Evolutionary conservation across 106 monocot genomes (phyloP), one percentile per base, ranked within the genome.

Genomic region (Ottelia alismoides): DNA sequence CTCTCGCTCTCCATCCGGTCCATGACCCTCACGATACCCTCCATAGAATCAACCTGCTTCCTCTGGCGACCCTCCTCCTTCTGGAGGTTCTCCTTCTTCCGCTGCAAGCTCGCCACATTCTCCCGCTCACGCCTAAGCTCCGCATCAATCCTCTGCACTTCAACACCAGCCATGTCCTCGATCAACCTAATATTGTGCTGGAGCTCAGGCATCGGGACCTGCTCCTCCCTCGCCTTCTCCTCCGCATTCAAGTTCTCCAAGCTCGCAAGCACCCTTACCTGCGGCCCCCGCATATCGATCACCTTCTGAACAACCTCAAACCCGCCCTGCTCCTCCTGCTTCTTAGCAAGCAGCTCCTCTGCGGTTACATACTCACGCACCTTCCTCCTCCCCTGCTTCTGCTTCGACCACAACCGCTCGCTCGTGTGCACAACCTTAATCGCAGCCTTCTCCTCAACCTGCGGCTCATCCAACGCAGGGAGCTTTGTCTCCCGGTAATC

Each of bases 41-140:
- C 81, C 73, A 86, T 74, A 4, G 69, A 72, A 28, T 74, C 77
- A 11, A 86, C 66, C 48, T 85, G n/a, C n/a, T n/a, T n/a, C n/a
- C n/a, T n/a, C n/a, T n/a, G n/a, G n/a, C n/a, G n/a, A n/a, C n/a
- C n/a, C n/a, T n/a, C n/a, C n/a, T n/a, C n/a, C n/a, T n/a, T n/a
- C n/a, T n/a, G n/a, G n/a, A n/a, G n/a, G n/a, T n/a, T n/a, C n/a
- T n/a, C n/a, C n/a, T n/a, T n/a, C n/a, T n/a, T n/a, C n/a, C n/a
- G n/a, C n/a, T n/a, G n/a, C n/a, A n/a, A n/a, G n/a, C n/a, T n/a
- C n/a, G n/a, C n/a, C n/a, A n/a, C n/a, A n/a, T n/a, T n/a, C 61
- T 80, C 80, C 57, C 76, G 57, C 67, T 80, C 85, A 52, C 72
- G 60, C 50, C 76, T 69, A 66, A 85, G 65, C 35, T 85, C 66